A percentile compares a stretch with the other conserved stretches of the same genome.
Evolutionary conservation across 2,329 filamentous ascomycete genomes (phyloP).

Genomic region (Xylariaceae sp.): DNA sequence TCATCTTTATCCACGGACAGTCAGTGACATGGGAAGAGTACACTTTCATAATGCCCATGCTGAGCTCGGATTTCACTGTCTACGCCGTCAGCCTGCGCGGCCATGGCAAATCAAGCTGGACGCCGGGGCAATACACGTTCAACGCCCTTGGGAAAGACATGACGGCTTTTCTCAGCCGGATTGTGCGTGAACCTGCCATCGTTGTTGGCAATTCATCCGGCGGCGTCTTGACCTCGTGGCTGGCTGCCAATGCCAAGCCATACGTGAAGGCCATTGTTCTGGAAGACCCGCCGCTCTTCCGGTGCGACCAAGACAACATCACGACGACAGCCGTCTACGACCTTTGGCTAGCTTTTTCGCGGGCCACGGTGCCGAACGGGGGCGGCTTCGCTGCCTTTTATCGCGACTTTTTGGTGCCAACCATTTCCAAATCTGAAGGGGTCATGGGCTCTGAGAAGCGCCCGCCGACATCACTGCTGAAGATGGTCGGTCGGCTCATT

Average conservation of each 20-base stretch:
- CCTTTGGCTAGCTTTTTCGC: slow-evolving; percentile 2
- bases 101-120: slow-evolving; percentile 7
- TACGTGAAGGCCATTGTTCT: slow-evolving; percentile 8
- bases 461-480: slow-evolving; percentile 1
- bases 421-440: neutral
- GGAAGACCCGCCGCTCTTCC: slow-evolving; percentile 7
- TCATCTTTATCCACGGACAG: slow-evolving; percentile 9
- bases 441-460: neutral
- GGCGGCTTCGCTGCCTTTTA: slow-evolving; percentile 2
- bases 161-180: slow-evolving; percentile 1
- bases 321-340: slow-evolving; percentile 4
- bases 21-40: slow-evolving; percentile 8
- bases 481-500: slow-evolving; percentile 1
- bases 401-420: slow-evolving; percentile 2
- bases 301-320: slow-evolving; percentile 6
- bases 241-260: slow-evolving; percentile 7
- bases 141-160: slow-evolving; percentile 9
- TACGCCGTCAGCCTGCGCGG: slow-evolving; percentile 6
- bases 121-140: slow-evolving; percentile 8
- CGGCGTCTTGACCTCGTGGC: slow-evolving; percentile 5
- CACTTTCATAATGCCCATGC: slow-evolving; percentile 8
- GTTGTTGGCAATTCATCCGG: slow-evolving; percentile 7
- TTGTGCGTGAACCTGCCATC: slow-evolving; percentile 2
- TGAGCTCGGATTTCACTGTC: slow-evolving; percentile 6
- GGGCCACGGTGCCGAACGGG: slow-evolving; percentile 2